A percentile compares a stretch with the other conserved stretches of the same genome.
Conservation (phyloP, 768 basidiomycete species). For the Ramaria rubella region DNA sequence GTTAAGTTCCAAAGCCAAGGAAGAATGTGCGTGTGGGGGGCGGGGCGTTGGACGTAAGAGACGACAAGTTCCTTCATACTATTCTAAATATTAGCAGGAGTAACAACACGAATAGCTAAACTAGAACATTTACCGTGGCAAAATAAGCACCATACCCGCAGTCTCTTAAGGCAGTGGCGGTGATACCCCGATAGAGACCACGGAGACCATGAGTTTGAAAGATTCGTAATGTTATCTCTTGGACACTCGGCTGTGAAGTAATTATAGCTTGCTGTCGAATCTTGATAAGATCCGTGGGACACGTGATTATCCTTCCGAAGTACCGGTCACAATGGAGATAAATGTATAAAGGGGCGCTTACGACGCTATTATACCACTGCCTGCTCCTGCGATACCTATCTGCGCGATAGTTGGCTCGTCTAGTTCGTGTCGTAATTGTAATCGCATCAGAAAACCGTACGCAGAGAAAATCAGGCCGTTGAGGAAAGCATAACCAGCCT, state of each 20-base stretch:
- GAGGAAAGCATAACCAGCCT: constrained; percentile 68
- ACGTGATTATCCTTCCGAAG: constrained; percentile 55
- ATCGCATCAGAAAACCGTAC: constrained; percentile 71
- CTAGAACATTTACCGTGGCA: constrained; percentile 44
- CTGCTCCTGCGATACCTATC: constrained; percentile 70
- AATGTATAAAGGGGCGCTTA: constrained; percentile 35
- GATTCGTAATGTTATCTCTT: constrained; percentile 50
- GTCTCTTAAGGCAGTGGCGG: constrained; percentile 70
- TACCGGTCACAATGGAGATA: not conserved
- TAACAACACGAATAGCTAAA: not conserved
- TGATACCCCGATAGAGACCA: constrained; percentile 73
- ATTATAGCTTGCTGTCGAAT: constrained; percentile 68
- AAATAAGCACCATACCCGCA: constrained; percentile 86
- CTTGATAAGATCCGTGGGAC: constrained; percentile 84
- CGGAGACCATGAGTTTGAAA: constrained; percentile 47
- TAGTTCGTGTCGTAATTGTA: constrained; percentile 45
- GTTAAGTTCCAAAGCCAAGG: constrained; percentile 26
- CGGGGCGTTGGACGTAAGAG: constrained; percentile 28
- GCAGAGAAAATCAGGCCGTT: constrained; percentile 85
- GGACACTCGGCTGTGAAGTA: constrained; percentile 34
- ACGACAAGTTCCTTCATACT: constrained; percentile 64
- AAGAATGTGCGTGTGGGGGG: constrained; percentile 9
- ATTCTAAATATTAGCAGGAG: constrained; percentile 14
- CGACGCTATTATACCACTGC: constrained; percentile 76
- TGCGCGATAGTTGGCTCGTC: constrained; percentile 60